phyloP scores from a whole-genome alignment of 768 basidiomycete genomes.

The Macrolepiota fuliginosa region DNA sequence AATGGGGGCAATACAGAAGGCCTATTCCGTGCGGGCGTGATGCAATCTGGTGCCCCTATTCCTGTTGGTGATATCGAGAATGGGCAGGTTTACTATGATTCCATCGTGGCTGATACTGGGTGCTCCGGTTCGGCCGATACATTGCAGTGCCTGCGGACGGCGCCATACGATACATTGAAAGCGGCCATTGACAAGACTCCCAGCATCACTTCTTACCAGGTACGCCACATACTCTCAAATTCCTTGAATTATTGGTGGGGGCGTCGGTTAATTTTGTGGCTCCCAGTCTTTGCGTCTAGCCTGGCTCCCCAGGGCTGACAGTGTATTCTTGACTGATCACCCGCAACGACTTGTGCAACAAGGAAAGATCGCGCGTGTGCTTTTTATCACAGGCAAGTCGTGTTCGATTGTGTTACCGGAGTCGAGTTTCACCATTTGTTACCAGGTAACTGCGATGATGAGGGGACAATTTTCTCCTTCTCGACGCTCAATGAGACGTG shows the following conservation, averaged over 20 bases:
- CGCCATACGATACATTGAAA: slow-evolving; percentile 32
- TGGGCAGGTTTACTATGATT: slow-evolving; percentile 45
- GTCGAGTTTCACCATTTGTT: neutral
- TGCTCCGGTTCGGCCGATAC: slow-evolving; percentile 33
- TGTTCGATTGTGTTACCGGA: neutral
- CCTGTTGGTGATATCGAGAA: slow-evolving; percentile 39
- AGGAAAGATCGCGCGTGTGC: slow-evolving; percentile 46
- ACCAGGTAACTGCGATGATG: slow-evolving; percentile 55
- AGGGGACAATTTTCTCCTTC: slow-evolving; percentile 54
- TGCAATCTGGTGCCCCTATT: slow-evolving; percentile 38
- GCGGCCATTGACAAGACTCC: slow-evolving; percentile 38
- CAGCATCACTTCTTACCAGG: slow-evolving; percentile 36
- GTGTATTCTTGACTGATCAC: slow-evolving; percentile 41
- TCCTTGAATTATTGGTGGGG: no score
- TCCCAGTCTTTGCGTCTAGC: slow-evolving; percentile 40
- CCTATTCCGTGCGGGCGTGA: slow-evolving; percentile 12
- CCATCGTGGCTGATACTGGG: slow-evolving; percentile 30
- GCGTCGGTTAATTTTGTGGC: slow-evolving; percentile 7
- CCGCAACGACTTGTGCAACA: slow-evolving; percentile 39
- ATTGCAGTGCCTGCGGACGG: slow-evolving; percentile 35
- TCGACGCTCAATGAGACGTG: slow-evolving; percentile 49
- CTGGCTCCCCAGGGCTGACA: slow-evolving; percentile 50
- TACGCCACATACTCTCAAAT: slow-evolving; percentile 13
- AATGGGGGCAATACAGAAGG: neutral
- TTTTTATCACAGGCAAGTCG: slow-evolving; percentile 40